phyloP scores from a whole-genome alignment of 352 stramenopile species.

The Phytophthora pisi region DNA sequence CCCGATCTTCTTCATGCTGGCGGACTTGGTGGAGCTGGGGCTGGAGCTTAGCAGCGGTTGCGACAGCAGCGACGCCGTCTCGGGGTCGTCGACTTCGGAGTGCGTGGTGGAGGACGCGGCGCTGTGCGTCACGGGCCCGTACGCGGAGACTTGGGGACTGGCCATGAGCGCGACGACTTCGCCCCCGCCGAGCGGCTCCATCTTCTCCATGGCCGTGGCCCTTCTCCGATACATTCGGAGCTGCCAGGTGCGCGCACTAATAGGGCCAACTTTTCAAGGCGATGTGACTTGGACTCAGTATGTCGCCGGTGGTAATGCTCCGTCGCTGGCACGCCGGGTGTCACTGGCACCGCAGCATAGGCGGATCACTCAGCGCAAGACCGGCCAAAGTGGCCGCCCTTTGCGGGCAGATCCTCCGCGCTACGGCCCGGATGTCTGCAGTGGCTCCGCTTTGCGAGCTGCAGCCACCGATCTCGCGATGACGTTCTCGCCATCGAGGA shows the following conservation, averaged over 20 bases:
- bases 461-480: constrained; percentile 16
- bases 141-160: constrained; percentile 34
- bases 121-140: constrained; percentile 9
- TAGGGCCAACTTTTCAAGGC: constrained; percentile 15
- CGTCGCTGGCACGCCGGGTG: constrained; percentile 20
- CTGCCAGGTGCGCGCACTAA: constrained; percentile 18
- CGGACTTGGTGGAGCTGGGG: background rate
- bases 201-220: constrained; percentile 17
- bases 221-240: constrained; percentile 26
- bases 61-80: constrained; percentile 36
- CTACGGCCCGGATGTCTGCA: constrained; percentile 14
- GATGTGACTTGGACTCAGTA: constrained; percentile 13
- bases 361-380: constrained; percentile 17
- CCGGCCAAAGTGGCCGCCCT: constrained; percentile 6
- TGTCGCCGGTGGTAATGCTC: constrained; percentile 14
- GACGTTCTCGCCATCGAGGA: background rate
- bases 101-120: constrained; percentile 10
- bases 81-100: constrained; percentile 23
- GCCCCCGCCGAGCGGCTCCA: constrained; percentile 16
- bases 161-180: constrained; percentile 18
- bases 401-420: constrained; percentile 19
- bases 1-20: constrained; percentile 33
- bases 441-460: constrained; percentile 8
- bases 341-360: constrained; percentile 20
- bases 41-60: constrained; percentile 26